Base-by-base conservation (phyloP, 148 eudicot genomes). In the Fallopia convolvulus region DNA sequence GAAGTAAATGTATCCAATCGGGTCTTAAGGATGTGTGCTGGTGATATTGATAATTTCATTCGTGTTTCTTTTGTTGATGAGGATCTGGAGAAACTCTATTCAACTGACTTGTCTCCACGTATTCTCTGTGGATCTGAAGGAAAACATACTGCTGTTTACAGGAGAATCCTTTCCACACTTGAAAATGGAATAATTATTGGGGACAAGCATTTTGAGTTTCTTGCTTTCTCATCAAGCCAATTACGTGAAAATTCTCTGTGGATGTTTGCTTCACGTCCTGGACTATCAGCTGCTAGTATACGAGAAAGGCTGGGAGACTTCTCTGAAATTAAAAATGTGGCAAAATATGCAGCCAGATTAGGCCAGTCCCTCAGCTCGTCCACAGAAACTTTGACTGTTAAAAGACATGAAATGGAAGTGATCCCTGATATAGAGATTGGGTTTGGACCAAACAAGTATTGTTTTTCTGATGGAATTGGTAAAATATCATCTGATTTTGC, bases 321-420 rank as follows among this genome's bases (percentile, higher is more conserved):
- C 76, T 61, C 77, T 48, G 55, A 63, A 6, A 94, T 94, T 10
- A 89, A 75, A 78, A 94, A 94, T 63, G 93, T 92, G 77, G 97
- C 98, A 66, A 94, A 92, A 79, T 94, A 90, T 84, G 97, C 98
- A n/a, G 98, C 98, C 13, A 88, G 98, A 77, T 94, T 94, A 75
- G 98, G 98, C 78, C 98, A 94, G 81, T 94, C 98, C 21, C 92
- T 94, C 44, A 77, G 97, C 73, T 92, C 98, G 11, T 94, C 98
- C 26, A 92, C 83, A 0, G 98, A 94, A 84, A 89, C 93, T 72
- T 79, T 94, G 40, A 92, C 74, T 49, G 98, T 94, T 75, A 40
- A 46, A 26, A 66, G 61, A 47, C 41, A 88, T 82, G 97, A 94
- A 83, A 76, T 84, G 41, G 90, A 89, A 75, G 14, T 12, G 55